Conservation (phyloP, 306 rosid genomes). For the Luffa acutangula region DNA sequence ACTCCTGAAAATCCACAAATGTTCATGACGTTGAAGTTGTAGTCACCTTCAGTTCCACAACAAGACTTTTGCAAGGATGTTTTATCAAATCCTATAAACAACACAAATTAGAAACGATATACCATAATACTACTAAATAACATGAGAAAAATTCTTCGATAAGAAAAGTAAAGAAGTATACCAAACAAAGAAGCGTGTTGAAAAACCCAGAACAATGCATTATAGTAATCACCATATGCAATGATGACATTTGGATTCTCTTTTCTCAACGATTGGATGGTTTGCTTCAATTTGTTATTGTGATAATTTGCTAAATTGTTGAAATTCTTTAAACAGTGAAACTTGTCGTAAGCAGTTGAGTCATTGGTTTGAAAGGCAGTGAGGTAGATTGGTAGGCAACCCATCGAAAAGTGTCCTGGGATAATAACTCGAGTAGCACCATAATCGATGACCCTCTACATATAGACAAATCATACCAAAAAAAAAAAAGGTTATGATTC, state of each 20-base stretch:
- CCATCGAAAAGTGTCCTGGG: slow-evolving; percentile 14
- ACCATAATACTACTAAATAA: background rate
- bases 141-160: background rate
- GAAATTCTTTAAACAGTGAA: slow-evolving; percentile 7
- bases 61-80: slow-evolving; percentile 12
- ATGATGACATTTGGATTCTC: slow-evolving; percentile 5
- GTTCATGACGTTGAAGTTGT: background rate
- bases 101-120: background rate
- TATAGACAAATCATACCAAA: background rate
- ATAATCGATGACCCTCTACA: slow-evolving; percentile 7
- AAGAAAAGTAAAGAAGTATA: background rate
- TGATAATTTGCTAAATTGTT: slow-evolving; percentile 9
- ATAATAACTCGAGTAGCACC: slow-evolving; percentile 16
- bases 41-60: slow-evolving; percentile 13
- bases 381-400: slow-evolving; percentile 13
- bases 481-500: background rate
- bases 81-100: slow-evolving; percentile 11
- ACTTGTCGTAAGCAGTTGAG: slow-evolving; percentile 7
- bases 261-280: slow-evolving; percentile 8
- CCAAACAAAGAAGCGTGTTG: slow-evolving; percentile 3
- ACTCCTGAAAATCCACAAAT: slow-evolving; percentile 4
- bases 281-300: slow-evolving; percentile 1
- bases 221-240: slow-evolving; percentile 16
- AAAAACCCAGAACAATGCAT: slow-evolving; percentile 8
- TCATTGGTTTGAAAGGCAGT: slow-evolving; percentile 6